A percentile compares a stretch with the other conserved stretches of the same genome.
Conservation (phyloP, 2,329 filamentous ascomycete species). For the Pseudopyrenochaeta lycopersici region DNA sequence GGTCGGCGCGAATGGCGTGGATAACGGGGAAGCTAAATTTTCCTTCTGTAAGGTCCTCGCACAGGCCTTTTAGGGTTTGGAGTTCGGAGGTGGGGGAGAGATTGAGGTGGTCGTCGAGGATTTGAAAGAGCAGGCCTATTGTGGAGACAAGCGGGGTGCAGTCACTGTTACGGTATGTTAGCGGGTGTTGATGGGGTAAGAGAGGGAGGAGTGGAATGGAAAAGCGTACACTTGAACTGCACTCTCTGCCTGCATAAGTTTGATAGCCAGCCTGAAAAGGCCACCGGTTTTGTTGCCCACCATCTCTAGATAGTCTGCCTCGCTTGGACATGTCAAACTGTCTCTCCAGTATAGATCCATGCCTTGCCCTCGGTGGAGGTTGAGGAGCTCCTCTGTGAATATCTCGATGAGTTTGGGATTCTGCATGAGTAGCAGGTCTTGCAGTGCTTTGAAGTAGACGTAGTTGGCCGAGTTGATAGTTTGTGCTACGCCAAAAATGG, state of each 20-base stretch:
- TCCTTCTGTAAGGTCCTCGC: slow-evolving; percentile 94
- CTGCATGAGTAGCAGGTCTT: slow-evolving; percentile 75
- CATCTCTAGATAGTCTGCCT: slow-evolving; percentile 95
- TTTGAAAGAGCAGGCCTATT: slow-evolving; percentile 87
- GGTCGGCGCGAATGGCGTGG: slow-evolving; percentile 84
- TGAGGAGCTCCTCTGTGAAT: slow-evolving; percentile 83
- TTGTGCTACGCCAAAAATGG: slow-evolving; percentile 84
- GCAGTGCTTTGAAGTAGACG: slow-evolving; percentile 82
- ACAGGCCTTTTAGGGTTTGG: slow-evolving; percentile 88
- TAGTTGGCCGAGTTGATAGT: slow-evolving; percentile 94
- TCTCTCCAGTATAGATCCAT: slow-evolving; percentile 94
- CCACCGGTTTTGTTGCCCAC: slow-evolving; percentile 91
- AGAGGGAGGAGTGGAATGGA: neutral
- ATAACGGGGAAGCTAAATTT: slow-evolving; percentile 98
- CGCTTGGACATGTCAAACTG: slow-evolving; percentile 81
- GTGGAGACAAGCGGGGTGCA: slow-evolving; percentile 86
- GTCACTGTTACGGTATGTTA: slow-evolving; percentile 58
- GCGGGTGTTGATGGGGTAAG: slow-evolving; percentile 4
- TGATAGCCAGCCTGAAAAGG: slow-evolving; percentile 83
- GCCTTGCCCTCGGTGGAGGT: slow-evolving; percentile 86
- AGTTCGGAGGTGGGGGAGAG: slow-evolving; percentile 69
- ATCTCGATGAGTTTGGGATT: slow-evolving; percentile 74
- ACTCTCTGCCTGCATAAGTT: slow-evolving; percentile 84
- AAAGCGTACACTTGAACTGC: slow-evolving; percentile 53
- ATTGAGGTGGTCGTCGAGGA: slow-evolving; percentile 94